Percentiles rank a stretch among this genome's conserved stretches.
phyloP scores from a whole-genome alignment of 2,329 filamentous ascomycete species.

The Fusarium gaditjirri region DNA sequence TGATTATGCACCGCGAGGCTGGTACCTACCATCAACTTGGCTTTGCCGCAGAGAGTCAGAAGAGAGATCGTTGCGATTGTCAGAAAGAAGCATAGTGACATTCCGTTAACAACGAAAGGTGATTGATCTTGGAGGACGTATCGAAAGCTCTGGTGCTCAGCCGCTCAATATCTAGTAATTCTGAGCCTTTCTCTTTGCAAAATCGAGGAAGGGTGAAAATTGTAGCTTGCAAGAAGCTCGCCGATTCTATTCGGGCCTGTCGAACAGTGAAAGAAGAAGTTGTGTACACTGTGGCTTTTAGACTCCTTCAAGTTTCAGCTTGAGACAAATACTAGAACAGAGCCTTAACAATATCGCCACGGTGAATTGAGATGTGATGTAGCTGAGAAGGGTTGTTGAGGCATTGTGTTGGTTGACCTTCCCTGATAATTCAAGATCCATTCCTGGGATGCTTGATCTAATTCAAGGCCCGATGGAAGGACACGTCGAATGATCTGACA shows the following conservation, averaged over 20 bases:
- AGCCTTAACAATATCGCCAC: background rate
- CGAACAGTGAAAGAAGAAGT: background rate
- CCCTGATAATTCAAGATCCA: background rate
- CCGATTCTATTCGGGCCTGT: background rate
- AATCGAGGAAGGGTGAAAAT: background rate
- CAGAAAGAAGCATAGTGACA: background rate
- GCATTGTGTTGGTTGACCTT: background rate
- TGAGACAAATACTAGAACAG: background rate
- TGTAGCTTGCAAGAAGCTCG: background rate
- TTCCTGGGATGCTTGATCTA: background rate
- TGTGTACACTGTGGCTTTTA: background rate
- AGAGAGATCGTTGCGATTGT: background rate
- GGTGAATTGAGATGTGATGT: background rate
- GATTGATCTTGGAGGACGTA: background rate
- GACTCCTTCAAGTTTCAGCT: background rate
- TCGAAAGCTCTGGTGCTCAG: background rate
- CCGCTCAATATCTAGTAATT: background rate
- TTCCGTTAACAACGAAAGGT: background rate
- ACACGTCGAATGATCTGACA: background rate
- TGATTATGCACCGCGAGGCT: too few relatives aligned
- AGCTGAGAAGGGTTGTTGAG: background rate
- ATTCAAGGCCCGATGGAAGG: rapidly evolving
- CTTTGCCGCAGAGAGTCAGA: background rate
- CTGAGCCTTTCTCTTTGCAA: too few relatives aligned
- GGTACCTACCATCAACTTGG: background rate